Percentiles rank a stretch among this genome's conserved stretches.
phyloP scores from a whole-genome alignment of 768 basidiomycete genomes.

The Hypsizygus marmoreus region DNA sequence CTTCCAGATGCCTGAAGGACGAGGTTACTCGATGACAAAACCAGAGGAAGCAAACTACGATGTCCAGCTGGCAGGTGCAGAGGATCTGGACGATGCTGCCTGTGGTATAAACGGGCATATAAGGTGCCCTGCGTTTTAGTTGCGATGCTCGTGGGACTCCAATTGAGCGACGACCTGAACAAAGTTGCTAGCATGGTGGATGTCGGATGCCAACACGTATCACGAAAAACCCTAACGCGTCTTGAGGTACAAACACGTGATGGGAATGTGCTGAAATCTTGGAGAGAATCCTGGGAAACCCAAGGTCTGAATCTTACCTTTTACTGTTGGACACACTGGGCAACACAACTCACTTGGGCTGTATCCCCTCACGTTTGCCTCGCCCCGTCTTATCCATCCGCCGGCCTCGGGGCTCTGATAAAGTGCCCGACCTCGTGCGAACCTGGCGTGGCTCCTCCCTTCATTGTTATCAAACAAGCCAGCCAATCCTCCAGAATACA shows the following conservation, averaged over 20 bases:
- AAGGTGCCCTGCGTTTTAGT: not conserved
- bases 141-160: too few species aligned
- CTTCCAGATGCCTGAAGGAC: not conserved
- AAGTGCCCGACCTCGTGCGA: constrained; percentile 16
- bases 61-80: constrained; percentile 1
- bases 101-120: not conserved
- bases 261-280: too few species aligned
- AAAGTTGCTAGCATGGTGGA: too few species aligned
- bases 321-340: too few species aligned
- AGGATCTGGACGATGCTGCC: not conserved
- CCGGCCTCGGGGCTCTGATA: not conserved
- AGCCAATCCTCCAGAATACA: not conserved
- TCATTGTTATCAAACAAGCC: constrained; percentile 1
- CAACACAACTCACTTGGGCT: too few species aligned
- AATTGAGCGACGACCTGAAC: too few species aligned
- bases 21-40: not conserved
- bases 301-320: too few species aligned
- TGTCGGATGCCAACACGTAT: too few species aligned
- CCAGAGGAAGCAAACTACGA: not conserved
- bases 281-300: too few species aligned
- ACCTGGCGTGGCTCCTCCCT: constrained; percentile 23
- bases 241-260: not conserved
- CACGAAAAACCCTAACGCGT: too few species aligned
- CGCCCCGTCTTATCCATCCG: constrained; percentile 5
- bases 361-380: not conserved